These are phyloP conservation scores for Zostera marina DNA, from an alignment of 116 monocot species.

Conservation along the genomic window DNA sequence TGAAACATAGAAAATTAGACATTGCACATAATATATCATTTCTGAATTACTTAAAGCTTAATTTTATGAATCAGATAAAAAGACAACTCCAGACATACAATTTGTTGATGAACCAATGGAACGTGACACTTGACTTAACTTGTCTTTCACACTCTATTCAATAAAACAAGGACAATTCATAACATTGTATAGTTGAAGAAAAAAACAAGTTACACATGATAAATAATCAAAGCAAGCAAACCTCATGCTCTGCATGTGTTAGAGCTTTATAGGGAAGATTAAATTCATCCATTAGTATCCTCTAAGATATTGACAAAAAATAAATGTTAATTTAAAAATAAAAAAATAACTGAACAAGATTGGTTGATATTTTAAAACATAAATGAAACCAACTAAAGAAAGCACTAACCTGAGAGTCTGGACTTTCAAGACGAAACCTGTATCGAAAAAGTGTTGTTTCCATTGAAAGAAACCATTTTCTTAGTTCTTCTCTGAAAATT, in stretches of 20 bases:
- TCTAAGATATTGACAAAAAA: conserved; percentile 24
- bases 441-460: conserved; percentile 82
- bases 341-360: neutral
- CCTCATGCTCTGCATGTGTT: conserved; percentile 65
- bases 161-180: conserved; percentile 1
- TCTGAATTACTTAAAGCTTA: neutral
- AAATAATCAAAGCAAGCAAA: conserved; percentile 7
- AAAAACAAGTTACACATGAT: neutral
- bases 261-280: conserved; percentile 18
- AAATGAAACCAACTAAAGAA: neutral
- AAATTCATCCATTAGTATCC: conserved; percentile 53
- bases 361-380: neutral
- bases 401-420: conserved; percentile 56
- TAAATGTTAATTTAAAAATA: neutral
- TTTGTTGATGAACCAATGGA: conserved; percentile 49
- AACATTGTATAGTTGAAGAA: neutral
- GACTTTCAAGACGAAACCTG: conserved; percentile 50
- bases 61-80: neutral
- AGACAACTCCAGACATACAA: conserved; percentile 11
- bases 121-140: conserved; percentile 61
- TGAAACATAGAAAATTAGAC: conserved; percentile 3
- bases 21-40: neutral
- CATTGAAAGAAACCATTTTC: conserved; percentile 96
- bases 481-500: conserved; percentile 58
- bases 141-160: conserved; percentile 60